Base-by-base conservation (phyloP, 1,139 yeast genomes). In the Sugiyamaella japonica region DNA sequence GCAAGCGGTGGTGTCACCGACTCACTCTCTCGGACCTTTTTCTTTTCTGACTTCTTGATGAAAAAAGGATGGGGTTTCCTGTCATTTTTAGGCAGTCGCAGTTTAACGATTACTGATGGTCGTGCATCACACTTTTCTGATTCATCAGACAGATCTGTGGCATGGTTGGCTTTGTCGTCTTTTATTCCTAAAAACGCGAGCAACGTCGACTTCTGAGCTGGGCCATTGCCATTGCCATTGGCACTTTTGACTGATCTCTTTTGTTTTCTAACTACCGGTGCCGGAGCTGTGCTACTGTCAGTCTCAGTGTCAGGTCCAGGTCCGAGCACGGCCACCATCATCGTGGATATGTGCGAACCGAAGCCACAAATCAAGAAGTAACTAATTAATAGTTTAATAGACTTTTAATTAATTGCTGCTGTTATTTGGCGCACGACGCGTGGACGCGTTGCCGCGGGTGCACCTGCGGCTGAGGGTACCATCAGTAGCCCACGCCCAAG, bases 281-380 rank as follows among this genome's bases (percentile, higher is more conserved):
- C 29, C 23, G 32, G 37, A 8, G 16, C 4, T 7, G 7, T 29
- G 36, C 41, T 20, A 20, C 25, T 20, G 25, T 20, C 25, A 20
- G 25, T 20, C 41, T 38, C n/a, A 25, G 37, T 37, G 38, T 37
- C 50, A 10, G 23, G 42, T 15, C 50, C 50, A 15, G 42, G 43
- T 25, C 43, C 50, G 3, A 37, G 31, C 25, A 23, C 15, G 43
- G 50, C 42, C 37, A 47, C 50, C 50, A 47, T 47, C 50, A 47
- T 47, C 38, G 13, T 44, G 48, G 15, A 20, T 4, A 2, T 16
- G 7, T 6, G n/a, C 8, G 38, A 13, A 34, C 13, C 16, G 13
- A 34, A 34, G 9, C 13, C 3, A 29, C 16, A 34, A 16, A 34
- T 34, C 38, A 29, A 29, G 34, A 29, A 29, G 3, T 20, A 20